Evolutionary conservation across 345 rosid species (phyloP).

Genomic region (Ailanthus altissimus): DNA sequence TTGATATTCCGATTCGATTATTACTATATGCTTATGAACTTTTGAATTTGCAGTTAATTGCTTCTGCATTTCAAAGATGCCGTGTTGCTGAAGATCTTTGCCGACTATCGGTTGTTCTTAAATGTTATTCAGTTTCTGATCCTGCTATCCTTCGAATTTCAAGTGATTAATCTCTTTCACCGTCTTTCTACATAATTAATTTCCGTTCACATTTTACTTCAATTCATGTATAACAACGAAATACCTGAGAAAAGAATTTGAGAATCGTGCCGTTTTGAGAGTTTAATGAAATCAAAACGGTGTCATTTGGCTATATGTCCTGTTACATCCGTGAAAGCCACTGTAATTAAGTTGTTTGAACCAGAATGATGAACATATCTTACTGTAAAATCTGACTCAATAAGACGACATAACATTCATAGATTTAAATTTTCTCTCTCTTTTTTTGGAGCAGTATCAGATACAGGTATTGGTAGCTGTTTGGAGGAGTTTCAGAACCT

Average conservation of each 20-base stretch:
- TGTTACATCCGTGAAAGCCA: not conserved
- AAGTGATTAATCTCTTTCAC: slow-evolving; percentile 38
- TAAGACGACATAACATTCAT: not conserved
- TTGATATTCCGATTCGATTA: not conserved
- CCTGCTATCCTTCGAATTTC: slow-evolving; percentile 49
- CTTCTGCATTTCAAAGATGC: slow-evolving; percentile 74
- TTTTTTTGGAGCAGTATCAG: slow-evolving; percentile 51
- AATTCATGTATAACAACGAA: not conserved
- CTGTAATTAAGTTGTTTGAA: not conserved
- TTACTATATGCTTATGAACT: not conserved
- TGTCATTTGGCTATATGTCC: not conserved
- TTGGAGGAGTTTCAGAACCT: slow-evolving; percentile 64
- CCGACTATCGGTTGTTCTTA: slow-evolving; percentile 63
- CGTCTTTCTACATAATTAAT: not conserved
- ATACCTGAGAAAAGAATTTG: not conserved
- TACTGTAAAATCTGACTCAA: not conserved
- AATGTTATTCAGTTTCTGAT: slow-evolving; percentile 29
- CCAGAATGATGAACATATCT: not conserved
- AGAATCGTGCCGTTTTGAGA: not conserved
- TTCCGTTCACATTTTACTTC: not conserved
- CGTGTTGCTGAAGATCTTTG: slow-evolving; percentile 64
- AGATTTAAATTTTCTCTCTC: not conserved
- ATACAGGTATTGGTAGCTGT: slow-evolving; percentile 68
- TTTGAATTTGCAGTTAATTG: slow-evolving; percentile 59
- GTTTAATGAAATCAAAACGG: not conserved